These are phyloP conservation scores for Phialophora tarda DNA, from an alignment of 2,329 filamentous ascomycete genomes.

Conservation along the genomic window DNA sequence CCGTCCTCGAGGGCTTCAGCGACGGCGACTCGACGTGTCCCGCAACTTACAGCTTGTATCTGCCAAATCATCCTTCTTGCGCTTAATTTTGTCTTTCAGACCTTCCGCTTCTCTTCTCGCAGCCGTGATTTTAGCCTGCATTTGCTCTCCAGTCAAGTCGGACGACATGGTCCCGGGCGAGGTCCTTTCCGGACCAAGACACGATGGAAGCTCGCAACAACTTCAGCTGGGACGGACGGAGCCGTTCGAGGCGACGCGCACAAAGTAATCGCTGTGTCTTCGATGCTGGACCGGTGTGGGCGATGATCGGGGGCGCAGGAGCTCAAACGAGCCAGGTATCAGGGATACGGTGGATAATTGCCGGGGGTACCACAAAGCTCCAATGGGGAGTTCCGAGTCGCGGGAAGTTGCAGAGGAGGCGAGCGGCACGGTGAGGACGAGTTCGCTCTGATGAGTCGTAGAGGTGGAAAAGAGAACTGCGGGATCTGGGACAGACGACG, in stretches of 20 bases:
- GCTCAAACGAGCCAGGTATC: constrained; percentile 33
- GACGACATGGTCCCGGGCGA: constrained; percentile 49
- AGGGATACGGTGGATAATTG: constrained; percentile 32
- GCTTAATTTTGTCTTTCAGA: constrained; percentile 97
- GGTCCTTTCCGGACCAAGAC: constrained; percentile 40
- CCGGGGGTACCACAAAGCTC: constrained; percentile 14
- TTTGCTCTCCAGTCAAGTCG: constrained; percentile 62
- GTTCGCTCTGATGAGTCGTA: not conserved
- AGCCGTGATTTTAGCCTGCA: constrained; percentile 91
- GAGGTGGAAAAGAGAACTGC: not conserved
- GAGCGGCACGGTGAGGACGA: constrained; percentile 5
- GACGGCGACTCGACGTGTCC: not conserved
- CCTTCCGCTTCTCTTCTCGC: constrained; percentile 97
- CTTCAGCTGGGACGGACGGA: constrained; percentile 36
- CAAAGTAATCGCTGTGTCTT: constrained; percentile 47
- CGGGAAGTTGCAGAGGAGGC: constrained; percentile 14
- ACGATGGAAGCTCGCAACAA: constrained; percentile 29
- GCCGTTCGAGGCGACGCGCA: constrained; percentile 28
- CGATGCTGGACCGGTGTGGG: constrained; percentile 31
- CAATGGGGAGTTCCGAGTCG: constrained; percentile 15
- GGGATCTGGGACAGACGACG: constrained; percentile 6
- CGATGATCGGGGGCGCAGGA: constrained; percentile 28
- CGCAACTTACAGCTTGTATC: constrained; percentile 86
- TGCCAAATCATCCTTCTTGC: constrained; percentile 99
- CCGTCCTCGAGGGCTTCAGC: not conserved